Base-by-base conservation (phyloP, 768 basidiomycete species). In the Bullera alba region DNA sequence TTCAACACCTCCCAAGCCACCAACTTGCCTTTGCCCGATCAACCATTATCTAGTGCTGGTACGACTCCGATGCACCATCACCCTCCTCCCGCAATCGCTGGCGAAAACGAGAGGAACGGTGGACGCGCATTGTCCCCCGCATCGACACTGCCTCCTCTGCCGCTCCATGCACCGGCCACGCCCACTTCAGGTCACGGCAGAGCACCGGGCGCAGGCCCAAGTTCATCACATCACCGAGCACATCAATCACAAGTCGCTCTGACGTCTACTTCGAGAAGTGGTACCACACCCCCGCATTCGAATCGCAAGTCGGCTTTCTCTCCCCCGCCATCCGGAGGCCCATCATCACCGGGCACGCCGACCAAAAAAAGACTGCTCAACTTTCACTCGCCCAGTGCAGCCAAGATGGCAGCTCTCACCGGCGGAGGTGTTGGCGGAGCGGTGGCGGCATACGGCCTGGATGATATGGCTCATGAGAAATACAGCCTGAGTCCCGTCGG, bases 401-500 rank as follows among this genome's bases (percentile, higher is more conserved):
- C 42, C 82, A 83, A 1, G 81, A 84, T 15, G 78, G 79, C n/a
- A 56, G 73, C 17, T 79, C 77, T 51, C 76, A 78, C 56, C 10
- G 58, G 42, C 46, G 57, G 56, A 3, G 54, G 57, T 16, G 56
- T 46, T 34, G 62, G 61, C 19, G 63, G 60, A 26, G 49, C 52
- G 27, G 59, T 58, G 14, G 61, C 16, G 17, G 51, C 26, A 21
- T n/a, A n/a, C n/a, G 73, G 69, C 19, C 80, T 96, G 29, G 89
- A 93, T 69, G 83, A 84, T 22, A 85, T 92, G 10, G 83, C 81
- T 0, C 87, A 90, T 61, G 84, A 87, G 58, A 84, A 84, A 0
- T 97, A 96, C 70, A 87, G 87, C 10, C 81, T 90, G 75, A 86
- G 83, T 43, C 93, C 93, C 10, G 86, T 96, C 4, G 83, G 87